These are phyloP conservation scores for Sarcomyxa edulis DNA, from an alignment of 768 basidiomycete genomes.

Conservation along the genomic window DNA sequence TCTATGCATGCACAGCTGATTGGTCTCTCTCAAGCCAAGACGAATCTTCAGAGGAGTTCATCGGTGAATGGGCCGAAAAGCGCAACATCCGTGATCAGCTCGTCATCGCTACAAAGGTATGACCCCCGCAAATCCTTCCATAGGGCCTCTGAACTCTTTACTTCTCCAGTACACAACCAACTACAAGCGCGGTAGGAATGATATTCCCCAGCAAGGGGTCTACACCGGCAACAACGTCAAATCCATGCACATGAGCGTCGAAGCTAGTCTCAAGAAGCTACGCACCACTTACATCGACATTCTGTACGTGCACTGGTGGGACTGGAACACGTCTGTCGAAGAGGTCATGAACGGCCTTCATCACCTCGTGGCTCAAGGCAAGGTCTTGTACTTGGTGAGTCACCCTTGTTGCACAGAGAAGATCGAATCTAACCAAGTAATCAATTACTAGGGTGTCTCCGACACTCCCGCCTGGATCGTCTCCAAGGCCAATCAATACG, in stretches of 20 bases:
- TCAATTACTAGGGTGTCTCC: conserved; percentile 27
- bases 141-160: not conserved
- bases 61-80: conserved; percentile 38
- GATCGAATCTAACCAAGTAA: not conserved
- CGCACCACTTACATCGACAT: conserved; percentile 43
- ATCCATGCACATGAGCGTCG: conserved; percentile 33
- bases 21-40: too few species aligned
- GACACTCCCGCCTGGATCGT: conserved; percentile 48
- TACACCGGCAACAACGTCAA: conserved; percentile 47
- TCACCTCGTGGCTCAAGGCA: conserved; percentile 42
- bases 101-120: conserved; percentile 29
- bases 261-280: conserved; percentile 40
- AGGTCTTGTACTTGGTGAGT: conserved; percentile 41
- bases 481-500: conserved; percentile 43
- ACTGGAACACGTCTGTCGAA: conserved; percentile 44
- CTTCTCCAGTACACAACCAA: conserved; percentile 22
- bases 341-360: conserved; percentile 57
- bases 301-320: conserved; percentile 46
- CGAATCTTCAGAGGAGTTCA: conserved; percentile 31
- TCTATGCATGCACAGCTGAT: too few species aligned
- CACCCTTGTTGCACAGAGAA: not conserved
- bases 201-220: conserved; percentile 26
- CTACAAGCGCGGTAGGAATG: conserved; percentile 20
- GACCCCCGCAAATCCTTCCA: not conserved
- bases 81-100: conserved; percentile 32